Evolutionary conservation across 805 yeast species (phyloP).

Genomic region (Pichia occidentalis): DNA sequence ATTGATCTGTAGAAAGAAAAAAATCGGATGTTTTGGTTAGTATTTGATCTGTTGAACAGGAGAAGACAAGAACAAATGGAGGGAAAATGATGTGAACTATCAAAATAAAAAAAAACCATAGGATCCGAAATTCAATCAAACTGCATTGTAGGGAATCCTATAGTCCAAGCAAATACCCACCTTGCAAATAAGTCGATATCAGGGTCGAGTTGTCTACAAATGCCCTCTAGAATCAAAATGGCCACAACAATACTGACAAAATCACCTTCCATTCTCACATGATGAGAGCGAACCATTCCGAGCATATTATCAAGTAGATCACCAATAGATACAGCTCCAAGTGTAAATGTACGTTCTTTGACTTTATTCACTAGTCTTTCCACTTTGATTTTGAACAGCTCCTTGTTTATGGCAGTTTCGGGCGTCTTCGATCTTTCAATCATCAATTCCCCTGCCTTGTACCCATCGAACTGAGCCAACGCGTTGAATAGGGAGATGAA

Average conservation of each 20-base stretch:
- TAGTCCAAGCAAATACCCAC: conserved; percentile 57
- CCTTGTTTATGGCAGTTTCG: conserved; percentile 78
- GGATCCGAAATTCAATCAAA: conserved; percentile 5
- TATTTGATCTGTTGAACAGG: too few relatives aligned
- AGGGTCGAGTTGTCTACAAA: conserved; percentile 92
- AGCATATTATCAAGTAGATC: conserved; percentile 83
- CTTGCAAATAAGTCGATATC: conserved; percentile 91
- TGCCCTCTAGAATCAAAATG: conserved; percentile 83
- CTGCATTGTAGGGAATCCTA: conserved; percentile 32
- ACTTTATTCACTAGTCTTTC: conserved; percentile 76
- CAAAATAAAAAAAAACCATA: background rate
- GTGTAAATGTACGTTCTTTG: conserved; percentile 80
- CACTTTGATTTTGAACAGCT: conserved; percentile 80
- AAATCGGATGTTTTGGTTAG: conserved; percentile 5
- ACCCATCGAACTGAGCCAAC: conserved; percentile 87
- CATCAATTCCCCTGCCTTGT: conserved; percentile 91
- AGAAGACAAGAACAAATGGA: background rate
- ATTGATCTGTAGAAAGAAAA: conserved; percentile 47
- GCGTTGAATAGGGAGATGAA: conserved; percentile 87
- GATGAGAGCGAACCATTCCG: conserved; percentile 87
- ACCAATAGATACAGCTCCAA: conserved; percentile 89
- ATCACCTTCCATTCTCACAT: conserved; percentile 96
- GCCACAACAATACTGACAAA: conserved; percentile 95
- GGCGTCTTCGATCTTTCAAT: conserved; percentile 93
- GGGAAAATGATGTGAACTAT: too few relatives aligned